Conservation (phyloP, 2,329 filamentous ascomycete species). For the Diaporthe eres region DNA sequence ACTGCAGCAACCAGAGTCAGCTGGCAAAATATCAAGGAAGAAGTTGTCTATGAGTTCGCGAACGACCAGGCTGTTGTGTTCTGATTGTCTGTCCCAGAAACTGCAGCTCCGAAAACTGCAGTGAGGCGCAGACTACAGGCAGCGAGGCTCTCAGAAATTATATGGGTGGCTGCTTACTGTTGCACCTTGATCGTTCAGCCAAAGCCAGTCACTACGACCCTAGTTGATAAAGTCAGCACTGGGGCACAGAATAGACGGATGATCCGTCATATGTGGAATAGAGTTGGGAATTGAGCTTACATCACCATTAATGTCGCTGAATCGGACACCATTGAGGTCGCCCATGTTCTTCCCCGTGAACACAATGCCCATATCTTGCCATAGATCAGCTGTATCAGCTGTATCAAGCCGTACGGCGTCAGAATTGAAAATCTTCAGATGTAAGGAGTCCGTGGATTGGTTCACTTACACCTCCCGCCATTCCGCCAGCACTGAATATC, state of each 20-base stretch:
- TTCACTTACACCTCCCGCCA: slow-evolving; percentile 23
- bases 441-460: background rate
- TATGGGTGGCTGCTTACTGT: background rate
- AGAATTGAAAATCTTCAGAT: background rate
- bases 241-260: background rate
- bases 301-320: slow-evolving; percentile 1
- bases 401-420: background rate
- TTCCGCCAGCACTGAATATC: slow-evolving; percentile 42
- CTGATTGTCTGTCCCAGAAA: background rate
- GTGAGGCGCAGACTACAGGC: background rate
- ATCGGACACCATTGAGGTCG: slow-evolving; percentile 42
- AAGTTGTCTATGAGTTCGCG: background rate
- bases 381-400: slow-evolving; percentile 45
- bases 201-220: slow-evolving; percentile 3
- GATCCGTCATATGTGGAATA: background rate
- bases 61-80: background rate
- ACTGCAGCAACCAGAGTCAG: background rate
- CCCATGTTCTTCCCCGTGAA: slow-evolving; percentile 45
- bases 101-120: background rate
- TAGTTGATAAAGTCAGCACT: background rate
- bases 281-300: background rate
- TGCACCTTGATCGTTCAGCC: slow-evolving; percentile 2
- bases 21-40: background rate
- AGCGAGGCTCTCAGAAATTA: background rate
- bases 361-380: slow-evolving; percentile 50